Evolutionary conservation across 2,329 filamentous ascomycete species (phyloP), one percentile per base, ranked within the genome.

Genomic region (Fusarium fracticaudum): DNA sequence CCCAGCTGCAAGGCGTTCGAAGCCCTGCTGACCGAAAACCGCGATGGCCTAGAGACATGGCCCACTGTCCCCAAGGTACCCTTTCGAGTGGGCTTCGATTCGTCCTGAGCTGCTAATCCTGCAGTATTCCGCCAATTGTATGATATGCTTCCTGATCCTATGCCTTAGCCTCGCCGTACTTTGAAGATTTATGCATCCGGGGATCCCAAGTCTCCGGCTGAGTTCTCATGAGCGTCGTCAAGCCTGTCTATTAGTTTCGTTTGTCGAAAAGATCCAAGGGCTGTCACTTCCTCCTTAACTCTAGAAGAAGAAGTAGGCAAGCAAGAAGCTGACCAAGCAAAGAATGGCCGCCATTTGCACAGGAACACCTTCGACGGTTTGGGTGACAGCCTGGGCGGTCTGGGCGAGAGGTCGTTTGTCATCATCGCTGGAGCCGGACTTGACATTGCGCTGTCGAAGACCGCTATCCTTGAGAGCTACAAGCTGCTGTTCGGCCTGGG

Each of bases 281-380:
- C 44, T 59, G 41, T 45, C 38, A 40, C 29, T 55, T 48, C 62
- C 44, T 59, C 12, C 57, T 48, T 68, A 62, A 66, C 31, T 63
- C 87, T 91, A 99, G 84, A 99, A 99, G 87, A 99, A 95, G 83
- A 98, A 90, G 85, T 98, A 99, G 63, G 95, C 96, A 77, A 98
- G 89, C 80, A 99, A 84, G 86, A 99, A 99, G 86, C 94, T 95
- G 73, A 97, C 79, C 78, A 99, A 86, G 81, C 95, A 98, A 48
- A 99, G 86, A 29, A 91, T 86, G 29, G 96, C 96, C 50, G 94
- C 94, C 72, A 96, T 90, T 82, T 96, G 92, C 57, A 99, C 90
- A 2, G 96, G 92, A 8, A 99, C 96, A 29, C 96, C 96, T 77
- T 95, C 91, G 75, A 81, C 79, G 12, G 84, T 91, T 81, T 84